Conservation (phyloP, 331 rosid genomes). For the Saraca asoca region DNA sequence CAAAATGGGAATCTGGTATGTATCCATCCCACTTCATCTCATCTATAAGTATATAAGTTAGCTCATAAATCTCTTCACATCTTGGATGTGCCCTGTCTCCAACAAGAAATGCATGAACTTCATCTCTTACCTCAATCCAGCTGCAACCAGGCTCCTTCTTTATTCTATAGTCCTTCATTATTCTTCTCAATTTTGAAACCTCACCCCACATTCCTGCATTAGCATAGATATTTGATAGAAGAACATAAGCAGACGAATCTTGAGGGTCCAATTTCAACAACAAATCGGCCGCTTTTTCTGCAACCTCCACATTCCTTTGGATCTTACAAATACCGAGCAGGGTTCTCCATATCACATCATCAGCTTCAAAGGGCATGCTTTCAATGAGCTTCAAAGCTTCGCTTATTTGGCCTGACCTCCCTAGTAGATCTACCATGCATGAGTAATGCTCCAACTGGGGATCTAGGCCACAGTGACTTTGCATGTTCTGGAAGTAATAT, state of each 20-base stretch:
- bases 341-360: conserved; percentile 78
- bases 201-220: conserved; percentile 70
- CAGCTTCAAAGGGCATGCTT: conserved; percentile 78
- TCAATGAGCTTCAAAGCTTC: conserved; percentile 66
- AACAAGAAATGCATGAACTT: conserved; percentile 71
- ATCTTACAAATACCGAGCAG: conserved; percentile 70
- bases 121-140: conserved; percentile 65
- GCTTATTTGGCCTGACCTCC: conserved; percentile 69
- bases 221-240: conserved; percentile 67
- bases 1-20: conserved; percentile 45
- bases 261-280: conserved; percentile 66
- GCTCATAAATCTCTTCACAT: conserved; percentile 59
- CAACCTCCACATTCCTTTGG: conserved; percentile 67
- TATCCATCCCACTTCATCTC: conserved; percentile 69
- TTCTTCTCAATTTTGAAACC: conserved; percentile 59
- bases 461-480: conserved; percentile 50
- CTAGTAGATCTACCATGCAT: conserved; percentile 79
- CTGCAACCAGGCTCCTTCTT: conserved; percentile 89
- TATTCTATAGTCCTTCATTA: conserved; percentile 57
- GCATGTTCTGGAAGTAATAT: conserved; percentile 59
- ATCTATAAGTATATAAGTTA: conserved; percentile 53
- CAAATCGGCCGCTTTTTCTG: conserved; percentile 47
- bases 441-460: conserved; percentile 82
- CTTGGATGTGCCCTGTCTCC: conserved; percentile 81
- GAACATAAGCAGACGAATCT: conserved; percentile 70